phyloP scores from a whole-genome alignment of 2,329 filamentous ascomycete species.

The Botrytis hyacinthi region DNA sequence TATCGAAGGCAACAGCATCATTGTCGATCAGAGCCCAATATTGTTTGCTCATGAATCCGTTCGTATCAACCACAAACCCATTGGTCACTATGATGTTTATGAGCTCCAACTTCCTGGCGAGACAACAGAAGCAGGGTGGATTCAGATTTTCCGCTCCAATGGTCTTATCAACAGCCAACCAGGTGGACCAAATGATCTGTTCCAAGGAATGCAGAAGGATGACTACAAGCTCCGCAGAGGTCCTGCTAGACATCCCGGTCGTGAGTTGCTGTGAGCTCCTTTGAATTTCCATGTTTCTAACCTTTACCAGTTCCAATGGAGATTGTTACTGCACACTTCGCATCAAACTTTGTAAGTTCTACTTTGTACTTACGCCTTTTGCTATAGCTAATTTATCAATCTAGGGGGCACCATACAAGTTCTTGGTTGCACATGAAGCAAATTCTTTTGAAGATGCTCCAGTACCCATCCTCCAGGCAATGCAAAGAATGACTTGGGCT shows the following conservation, averaged over 20 bases:
- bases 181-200: constrained; percentile 61
- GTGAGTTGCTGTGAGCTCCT: constrained; percentile 34
- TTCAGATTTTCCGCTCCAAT: not conserved
- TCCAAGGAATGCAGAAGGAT: constrained; percentile 46
- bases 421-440: constrained; percentile 54
- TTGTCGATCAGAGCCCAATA: not conserved
- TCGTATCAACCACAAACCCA: constrained; percentile 19
- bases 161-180: constrained; percentile 45
- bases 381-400: constrained; percentile 22
- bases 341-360: constrained; percentile 48
- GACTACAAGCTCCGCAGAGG: constrained; percentile 44
- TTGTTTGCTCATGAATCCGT: not conserved
- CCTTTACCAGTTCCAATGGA: constrained; percentile 40
- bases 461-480: constrained; percentile 47
- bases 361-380: not conserved
- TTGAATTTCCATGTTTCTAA: constrained; percentile 31
- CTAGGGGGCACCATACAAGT: constrained; percentile 65
- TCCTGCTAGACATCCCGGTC: constrained; percentile 32
- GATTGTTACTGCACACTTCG: constrained; percentile 51
- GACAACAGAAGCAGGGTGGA: constrained; percentile 22
- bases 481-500: constrained; percentile 56
- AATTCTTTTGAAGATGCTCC: constrained; percentile 51
- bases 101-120: constrained; percentile 49
- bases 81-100: constrained; percentile 36
- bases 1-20: not conserved